Conservation (phyloP, 1,139 yeast genomes). For the Candida tunisiensis region DNA sequence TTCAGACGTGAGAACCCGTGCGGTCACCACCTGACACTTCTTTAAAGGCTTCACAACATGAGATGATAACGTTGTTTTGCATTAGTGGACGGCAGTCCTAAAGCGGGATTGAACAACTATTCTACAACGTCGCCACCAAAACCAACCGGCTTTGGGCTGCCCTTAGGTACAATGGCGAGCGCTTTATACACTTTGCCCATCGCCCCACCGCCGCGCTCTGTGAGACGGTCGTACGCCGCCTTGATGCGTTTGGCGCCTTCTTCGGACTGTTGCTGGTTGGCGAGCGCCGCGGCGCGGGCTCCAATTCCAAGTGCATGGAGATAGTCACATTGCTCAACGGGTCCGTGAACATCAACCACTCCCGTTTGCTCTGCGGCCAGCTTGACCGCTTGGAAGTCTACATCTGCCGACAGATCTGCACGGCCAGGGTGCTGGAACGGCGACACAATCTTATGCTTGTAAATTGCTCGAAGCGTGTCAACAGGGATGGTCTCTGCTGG, state of each 20-base stretch:
- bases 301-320: constrained; percentile 64
- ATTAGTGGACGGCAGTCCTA: too few species aligned
- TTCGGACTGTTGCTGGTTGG: constrained; percentile 14
- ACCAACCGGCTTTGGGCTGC: constrained; percentile 25
- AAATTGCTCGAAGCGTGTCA: constrained; percentile 58
- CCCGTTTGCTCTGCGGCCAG: constrained; percentile 17
- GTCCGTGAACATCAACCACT: constrained; percentile 27
- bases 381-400: constrained; percentile 50
- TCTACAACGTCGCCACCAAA: constrained; percentile 21
- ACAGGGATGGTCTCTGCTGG: constrained; percentile 43
- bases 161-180: constrained; percentile 40
- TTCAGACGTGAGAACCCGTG: too few species aligned
- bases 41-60: too few species aligned
- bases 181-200: constrained; percentile 77
- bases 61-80: too few species aligned
- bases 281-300: constrained; percentile 33
- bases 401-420: constrained; percentile 73
- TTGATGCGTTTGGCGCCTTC: constrained; percentile 27
- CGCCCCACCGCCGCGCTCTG: constrained; percentile 39
- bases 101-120: not conserved
- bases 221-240: constrained; percentile 45
- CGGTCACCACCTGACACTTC: too few species aligned
- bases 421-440: constrained; percentile 65
- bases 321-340: constrained; percentile 70
- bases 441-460: constrained; percentile 57